Conservation (phyloP, 2,329 filamentous ascomycete genomes). For the Stemphylium lycopersici region DNA sequence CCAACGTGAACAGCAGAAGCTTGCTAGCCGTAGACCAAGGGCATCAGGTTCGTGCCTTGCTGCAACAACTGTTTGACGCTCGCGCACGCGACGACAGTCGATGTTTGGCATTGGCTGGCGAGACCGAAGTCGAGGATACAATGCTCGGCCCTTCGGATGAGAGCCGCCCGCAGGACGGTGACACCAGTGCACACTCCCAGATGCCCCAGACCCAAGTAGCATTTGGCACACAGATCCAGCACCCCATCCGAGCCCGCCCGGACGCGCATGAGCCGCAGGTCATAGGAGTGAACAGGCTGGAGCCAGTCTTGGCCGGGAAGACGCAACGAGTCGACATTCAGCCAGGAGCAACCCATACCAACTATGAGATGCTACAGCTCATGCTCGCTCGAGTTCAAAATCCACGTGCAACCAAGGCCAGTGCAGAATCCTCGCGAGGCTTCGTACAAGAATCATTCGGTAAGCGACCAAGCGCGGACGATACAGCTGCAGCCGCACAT, state of each 20-base stretch:
- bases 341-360: constrained; percentile 3
- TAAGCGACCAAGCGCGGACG: not conserved
- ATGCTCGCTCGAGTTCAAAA: not conserved
- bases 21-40: constrained; percentile 13
- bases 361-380: not conserved
- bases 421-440: not conserved
- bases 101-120: constrained; percentile 18
- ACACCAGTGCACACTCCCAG: constrained; percentile 22
- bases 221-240: constrained; percentile 30
- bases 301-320: constrained; percentile 31
- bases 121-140: constrained; percentile 8
- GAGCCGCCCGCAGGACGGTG: not conserved
- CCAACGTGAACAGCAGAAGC: not conserved
- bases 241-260: constrained; percentile 4
- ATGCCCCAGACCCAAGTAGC: constrained; percentile 26
- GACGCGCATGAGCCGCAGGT: constrained; percentile 12
- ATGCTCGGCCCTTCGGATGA: constrained; percentile 11
- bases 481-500: not conserved
- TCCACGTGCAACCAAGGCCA: not conserved
- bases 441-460: constrained; percentile 1
- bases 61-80: constrained; percentile 19
- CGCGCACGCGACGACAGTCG: constrained; percentile 22
- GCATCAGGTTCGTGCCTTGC: constrained; percentile 5
- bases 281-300: constrained; percentile 20
- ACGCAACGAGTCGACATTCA: constrained; percentile 22